phyloP scores from a whole-genome alignment of 73 alveolate species.

The Paramecium pentaurelia region DNA sequence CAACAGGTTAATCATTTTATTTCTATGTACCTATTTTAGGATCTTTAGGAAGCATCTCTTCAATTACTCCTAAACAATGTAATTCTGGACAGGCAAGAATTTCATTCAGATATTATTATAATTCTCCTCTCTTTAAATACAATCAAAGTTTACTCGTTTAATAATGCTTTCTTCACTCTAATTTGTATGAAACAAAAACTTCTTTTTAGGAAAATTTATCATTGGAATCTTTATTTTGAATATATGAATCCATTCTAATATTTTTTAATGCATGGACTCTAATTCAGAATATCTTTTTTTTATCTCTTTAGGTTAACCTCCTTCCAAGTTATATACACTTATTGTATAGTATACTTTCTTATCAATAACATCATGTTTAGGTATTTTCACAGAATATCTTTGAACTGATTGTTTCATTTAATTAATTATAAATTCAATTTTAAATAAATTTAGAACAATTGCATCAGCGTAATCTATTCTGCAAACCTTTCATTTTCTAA shows the following conservation, averaged over 20 bases:
- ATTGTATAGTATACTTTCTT: background rate
- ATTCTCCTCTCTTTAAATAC: background rate
- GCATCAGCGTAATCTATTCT: background rate
- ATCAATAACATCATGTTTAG: background rate
- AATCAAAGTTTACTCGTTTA: background rate
- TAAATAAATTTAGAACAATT: background rate
- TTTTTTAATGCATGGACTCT: background rate
- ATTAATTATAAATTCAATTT: background rate
- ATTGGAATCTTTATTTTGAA: background rate
- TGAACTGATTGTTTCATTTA: background rate
- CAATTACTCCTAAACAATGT: background rate
- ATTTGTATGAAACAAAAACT: background rate
- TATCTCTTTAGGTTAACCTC: background rate
- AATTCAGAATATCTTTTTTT: conserved; percentile 10
- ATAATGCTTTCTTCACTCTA: background rate
- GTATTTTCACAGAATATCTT: background rate
- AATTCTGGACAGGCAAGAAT: background rate
- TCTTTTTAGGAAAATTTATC: background rate
- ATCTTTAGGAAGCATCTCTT: background rate
- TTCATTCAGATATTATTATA: background rate
- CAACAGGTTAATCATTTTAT: background rate
- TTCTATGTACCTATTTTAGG: background rate
- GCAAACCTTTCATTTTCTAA: background rate
- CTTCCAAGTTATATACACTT: background rate
- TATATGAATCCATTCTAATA: background rate